Conservation (phyloP, 1,139 yeast genomes). For the Pichia sp. region DNA sequence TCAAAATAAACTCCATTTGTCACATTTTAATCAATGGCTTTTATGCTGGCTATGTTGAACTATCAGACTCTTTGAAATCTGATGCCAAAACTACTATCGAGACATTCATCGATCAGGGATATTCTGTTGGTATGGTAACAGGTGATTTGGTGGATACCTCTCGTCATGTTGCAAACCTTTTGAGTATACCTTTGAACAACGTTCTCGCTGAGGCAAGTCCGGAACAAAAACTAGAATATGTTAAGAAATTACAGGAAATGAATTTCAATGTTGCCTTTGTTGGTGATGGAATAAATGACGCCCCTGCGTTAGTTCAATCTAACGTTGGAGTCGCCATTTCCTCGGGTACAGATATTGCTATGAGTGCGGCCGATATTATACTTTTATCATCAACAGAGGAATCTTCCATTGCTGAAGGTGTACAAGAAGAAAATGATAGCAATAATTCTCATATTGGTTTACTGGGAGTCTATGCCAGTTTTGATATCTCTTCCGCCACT, state of each 20-base stretch:
- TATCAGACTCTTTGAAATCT: conserved; percentile 65
- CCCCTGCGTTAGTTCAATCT: conserved; percentile 89
- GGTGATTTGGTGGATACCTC: conserved; percentile 79
- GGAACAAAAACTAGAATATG: conserved; percentile 65
- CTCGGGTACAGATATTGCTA: conserved; percentile 92
- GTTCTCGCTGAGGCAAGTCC: conserved; percentile 80
- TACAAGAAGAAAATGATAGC: not conserved
- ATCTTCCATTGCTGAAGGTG: not conserved
- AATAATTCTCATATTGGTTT: conserved; percentile 31
- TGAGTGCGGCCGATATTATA: conserved; percentile 94
- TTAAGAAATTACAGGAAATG: conserved; percentile 48
- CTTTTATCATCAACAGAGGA: conserved; percentile 36
- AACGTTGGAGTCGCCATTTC: conserved; percentile 89
- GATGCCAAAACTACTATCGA: conserved; percentile 61
- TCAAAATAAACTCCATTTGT: conserved; percentile 24
- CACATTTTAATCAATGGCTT: conserved; percentile 49
- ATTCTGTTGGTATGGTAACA: conserved; percentile 78
- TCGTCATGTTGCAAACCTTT: conserved; percentile 53
- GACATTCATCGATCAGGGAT: conserved; percentile 50
- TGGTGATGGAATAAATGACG: conserved; percentile 87
- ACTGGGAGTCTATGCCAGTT: conserved; percentile 64
- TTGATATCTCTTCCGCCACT: conserved; percentile 68
- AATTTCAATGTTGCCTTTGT: conserved; percentile 64
- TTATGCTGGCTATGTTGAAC: conserved; percentile 60
- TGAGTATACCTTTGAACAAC: conserved; percentile 62